Conservation (phyloP, 495 filamentous ascomycete species). For the Platismatia glauca region DNA sequence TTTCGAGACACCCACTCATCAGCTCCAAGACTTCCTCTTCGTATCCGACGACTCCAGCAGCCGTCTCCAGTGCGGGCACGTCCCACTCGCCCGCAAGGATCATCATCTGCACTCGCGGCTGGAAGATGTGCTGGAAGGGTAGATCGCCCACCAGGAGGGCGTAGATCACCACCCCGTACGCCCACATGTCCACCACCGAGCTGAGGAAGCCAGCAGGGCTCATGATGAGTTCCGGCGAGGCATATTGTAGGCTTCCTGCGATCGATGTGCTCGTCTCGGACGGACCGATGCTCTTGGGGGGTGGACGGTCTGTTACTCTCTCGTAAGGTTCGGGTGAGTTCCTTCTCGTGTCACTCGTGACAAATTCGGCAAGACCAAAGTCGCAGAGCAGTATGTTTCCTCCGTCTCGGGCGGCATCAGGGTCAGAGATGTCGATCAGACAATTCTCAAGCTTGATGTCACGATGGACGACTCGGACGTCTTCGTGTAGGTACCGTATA, state of each 20-base stretch:
- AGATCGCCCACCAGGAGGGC: slow-evolving; percentile 55
- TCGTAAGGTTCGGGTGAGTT: slow-evolving; percentile 41
- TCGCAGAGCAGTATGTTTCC: slow-evolving; percentile 61
- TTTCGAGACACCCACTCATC: slow-evolving; percentile 44
- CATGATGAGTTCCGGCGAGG: slow-evolving; percentile 51
- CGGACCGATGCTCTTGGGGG: slow-evolving; percentile 44
- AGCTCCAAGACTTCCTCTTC: slow-evolving; percentile 42
- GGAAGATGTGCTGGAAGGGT: slow-evolving; percentile 56
- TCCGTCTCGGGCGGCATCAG: slow-evolving; percentile 39
- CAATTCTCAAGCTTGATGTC: slow-evolving; percentile 77
- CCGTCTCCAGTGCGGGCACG: slow-evolving; percentile 33
- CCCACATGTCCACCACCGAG: slow-evolving; percentile 61
- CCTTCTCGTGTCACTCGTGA: slow-evolving; percentile 44
- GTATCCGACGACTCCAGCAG: slow-evolving; percentile 26
- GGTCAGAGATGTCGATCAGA: slow-evolving; percentile 50
- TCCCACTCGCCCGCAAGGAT: slow-evolving; percentile 58
- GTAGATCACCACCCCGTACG: slow-evolving; percentile 60
- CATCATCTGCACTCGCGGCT: slow-evolving; percentile 49
- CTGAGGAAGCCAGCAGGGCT: slow-evolving; percentile 41
- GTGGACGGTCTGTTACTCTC: slow-evolving; percentile 34
- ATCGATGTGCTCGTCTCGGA: slow-evolving; percentile 47
- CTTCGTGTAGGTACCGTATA: slow-evolving; percentile 64
- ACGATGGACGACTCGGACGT: slow-evolving; percentile 60
- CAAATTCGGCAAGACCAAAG: slow-evolving; percentile 69
- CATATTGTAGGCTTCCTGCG: slow-evolving; percentile 59